Conservation (phyloP, 352 stramenopile species). For the Blastocystis sp. region DNA sequence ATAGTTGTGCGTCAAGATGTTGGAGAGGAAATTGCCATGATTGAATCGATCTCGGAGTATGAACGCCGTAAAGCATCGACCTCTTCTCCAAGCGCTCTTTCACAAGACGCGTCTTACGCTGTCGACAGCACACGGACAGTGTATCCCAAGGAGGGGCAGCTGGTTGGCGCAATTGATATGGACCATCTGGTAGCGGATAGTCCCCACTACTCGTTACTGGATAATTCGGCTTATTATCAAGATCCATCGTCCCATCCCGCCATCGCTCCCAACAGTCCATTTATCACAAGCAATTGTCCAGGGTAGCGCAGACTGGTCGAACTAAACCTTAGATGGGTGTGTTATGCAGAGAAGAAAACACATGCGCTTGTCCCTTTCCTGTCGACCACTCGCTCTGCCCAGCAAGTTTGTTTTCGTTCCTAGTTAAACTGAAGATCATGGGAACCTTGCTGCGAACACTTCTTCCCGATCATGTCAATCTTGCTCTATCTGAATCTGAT, state of each 20-base stretch:
- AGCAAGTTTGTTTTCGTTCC: neutral
- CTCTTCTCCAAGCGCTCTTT: neutral
- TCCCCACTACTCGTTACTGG: neutral
- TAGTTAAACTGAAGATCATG: neutral
- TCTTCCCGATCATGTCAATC: neutral
- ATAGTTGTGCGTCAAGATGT: conserved; percentile 35
- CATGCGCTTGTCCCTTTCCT: neutral
- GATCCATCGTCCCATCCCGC: neutral
- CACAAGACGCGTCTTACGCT: neutral
- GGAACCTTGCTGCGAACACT: neutral
- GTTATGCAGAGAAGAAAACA: conserved; percentile 48
- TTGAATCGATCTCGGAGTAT: conserved; percentile 18
- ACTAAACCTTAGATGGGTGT: neutral
- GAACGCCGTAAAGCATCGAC: neutral
- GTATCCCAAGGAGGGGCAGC: conserved; percentile 1
- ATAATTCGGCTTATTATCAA: neutral
- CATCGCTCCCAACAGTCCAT: neutral
- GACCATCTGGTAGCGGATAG: neutral
- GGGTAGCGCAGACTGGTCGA: neutral
- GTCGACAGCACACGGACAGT: neutral
- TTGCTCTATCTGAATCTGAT: neutral
- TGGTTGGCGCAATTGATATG: neutral
- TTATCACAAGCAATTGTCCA: conserved; percentile 51
- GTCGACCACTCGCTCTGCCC: neutral
- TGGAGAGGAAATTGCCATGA: neutral